Evolutionary conservation across 1,284 basidiomycete species (phyloP).

Genomic region (Ustilago esculenta): DNA sequence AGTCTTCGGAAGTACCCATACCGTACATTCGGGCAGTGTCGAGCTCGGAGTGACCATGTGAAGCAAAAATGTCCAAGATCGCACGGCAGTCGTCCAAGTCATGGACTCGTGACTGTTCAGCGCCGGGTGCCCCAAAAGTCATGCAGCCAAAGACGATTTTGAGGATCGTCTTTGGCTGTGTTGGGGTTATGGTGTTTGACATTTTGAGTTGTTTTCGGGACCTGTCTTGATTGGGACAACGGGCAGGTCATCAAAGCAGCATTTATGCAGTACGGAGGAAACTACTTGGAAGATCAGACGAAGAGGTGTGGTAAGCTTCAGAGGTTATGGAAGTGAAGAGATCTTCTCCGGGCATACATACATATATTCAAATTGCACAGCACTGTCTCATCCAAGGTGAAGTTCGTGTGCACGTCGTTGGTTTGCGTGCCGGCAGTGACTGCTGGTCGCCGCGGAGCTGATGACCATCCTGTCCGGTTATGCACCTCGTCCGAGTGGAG

Average conservation of each 20-base stretch:
- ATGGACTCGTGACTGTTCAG: conserved; percentile 71
- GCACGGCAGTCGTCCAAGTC: conserved; percentile 71
- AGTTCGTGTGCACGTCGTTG: too few species aligned
- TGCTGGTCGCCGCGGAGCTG: conserved; percentile 1
- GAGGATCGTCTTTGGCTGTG: conserved; percentile 73
- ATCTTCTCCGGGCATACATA: too few species aligned
- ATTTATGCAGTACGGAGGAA: too few species aligned
- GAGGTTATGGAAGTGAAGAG: too few species aligned
- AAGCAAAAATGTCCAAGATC: conserved; percentile 73
- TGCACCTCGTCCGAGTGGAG: conserved; percentile 3
- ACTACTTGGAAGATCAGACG: too few species aligned
- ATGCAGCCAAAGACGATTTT: conserved; percentile 69
- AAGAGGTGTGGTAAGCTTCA: too few species aligned
- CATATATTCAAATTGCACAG: too few species aligned
- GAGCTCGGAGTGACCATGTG: conserved; percentile 72
- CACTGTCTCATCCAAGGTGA: too few species aligned
- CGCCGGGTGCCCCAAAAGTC: conserved; percentile 69
- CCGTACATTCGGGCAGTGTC: conserved; percentile 73
- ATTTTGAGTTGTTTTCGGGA: neutral
- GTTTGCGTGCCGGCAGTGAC: too few species aligned
- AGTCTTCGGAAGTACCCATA: conserved; percentile 39
- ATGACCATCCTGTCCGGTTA: conserved; percentile 3
- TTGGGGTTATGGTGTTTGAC: conserved; percentile 2
- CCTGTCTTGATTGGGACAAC: too few species aligned
- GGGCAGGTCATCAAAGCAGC: too few species aligned